These are phyloP conservation scores for Astragalus glycyphyllos DNA, from an alignment of 306 rosid species.

Conservation along the genomic window DNA sequence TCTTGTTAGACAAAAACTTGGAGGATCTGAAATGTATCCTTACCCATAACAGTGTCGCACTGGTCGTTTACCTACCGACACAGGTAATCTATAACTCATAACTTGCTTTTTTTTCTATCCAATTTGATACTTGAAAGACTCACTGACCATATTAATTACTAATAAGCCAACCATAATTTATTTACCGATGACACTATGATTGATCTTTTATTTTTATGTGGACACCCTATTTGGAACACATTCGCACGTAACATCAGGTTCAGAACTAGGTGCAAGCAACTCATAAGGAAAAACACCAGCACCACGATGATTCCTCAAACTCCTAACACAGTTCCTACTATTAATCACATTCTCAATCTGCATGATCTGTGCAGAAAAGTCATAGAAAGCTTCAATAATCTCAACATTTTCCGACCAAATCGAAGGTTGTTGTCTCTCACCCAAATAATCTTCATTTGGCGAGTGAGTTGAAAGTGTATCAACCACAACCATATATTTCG, in stretches of 20 bases:
- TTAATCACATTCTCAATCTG: slow-evolving; percentile 82
- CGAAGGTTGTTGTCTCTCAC: slow-evolving; percentile 80
- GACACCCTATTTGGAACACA: slow-evolving; percentile 97
- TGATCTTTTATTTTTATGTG: slow-evolving; percentile 44
- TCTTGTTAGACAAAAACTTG: slow-evolving; percentile 69
- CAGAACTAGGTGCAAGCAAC: slow-evolving; percentile 89
- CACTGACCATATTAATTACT: slow-evolving; percentile 13
- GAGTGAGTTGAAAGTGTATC: slow-evolving; percentile 90
- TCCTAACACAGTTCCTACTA: slow-evolving; percentile 58
- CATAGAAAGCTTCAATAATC: slow-evolving; percentile 65
- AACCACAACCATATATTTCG: slow-evolving; percentile 87
- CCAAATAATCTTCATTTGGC: slow-evolving; percentile 91
- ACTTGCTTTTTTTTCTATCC: too few species aligned
- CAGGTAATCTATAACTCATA: slow-evolving; percentile 33
- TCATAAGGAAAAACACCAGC: slow-evolving; percentile 95
- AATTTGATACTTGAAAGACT: background rate
- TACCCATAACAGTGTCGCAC: slow-evolving; percentile 76
- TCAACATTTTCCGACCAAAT: slow-evolving; percentile 78
- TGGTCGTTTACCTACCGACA: too few species aligned
- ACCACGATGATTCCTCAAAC: slow-evolving; percentile 76
- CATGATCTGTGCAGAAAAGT: slow-evolving; percentile 69
- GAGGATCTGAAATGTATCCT: slow-evolving; percentile 64
- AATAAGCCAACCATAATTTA: slow-evolving; percentile 7
- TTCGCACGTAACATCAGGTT: slow-evolving; percentile 91
- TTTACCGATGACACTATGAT: background rate